Evolutionary conservation across 1,284 basidiomycete genomes (phyloP).

Genomic region (Cystobasidium sp.): DNA sequence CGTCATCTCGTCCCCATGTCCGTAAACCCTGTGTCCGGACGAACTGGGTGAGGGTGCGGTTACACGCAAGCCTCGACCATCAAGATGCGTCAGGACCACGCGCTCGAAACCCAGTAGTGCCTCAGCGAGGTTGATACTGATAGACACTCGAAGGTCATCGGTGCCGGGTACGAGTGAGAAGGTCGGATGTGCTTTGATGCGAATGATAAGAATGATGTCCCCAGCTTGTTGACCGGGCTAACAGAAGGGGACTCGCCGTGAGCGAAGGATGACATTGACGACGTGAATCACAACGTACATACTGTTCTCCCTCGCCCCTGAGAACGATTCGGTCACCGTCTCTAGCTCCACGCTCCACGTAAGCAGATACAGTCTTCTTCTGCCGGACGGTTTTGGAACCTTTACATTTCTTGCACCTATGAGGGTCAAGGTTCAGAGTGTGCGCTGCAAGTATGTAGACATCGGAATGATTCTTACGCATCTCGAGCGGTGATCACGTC

Average conservation of each 20-base stretch:
- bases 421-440: not conserved
- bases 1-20: slow-evolving; percentile 71
- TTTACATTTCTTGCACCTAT: slow-evolving; percentile 93
- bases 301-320: slow-evolving; percentile 85
- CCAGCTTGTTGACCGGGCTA: slow-evolving; percentile 26
- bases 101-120: slow-evolving; percentile 86
- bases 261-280: not conserved
- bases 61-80: slow-evolving; percentile 81
- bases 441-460: not conserved
- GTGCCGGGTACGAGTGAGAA: slow-evolving; percentile 78
- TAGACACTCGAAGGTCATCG: slow-evolving; percentile 53
- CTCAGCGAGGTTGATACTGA: slow-evolving; percentile 81
- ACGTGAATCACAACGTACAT: slow-evolving; percentile 62
- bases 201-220: slow-evolving; percentile 81
- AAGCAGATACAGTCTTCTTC: slow-evolving; percentile 83
- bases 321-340: slow-evolving; percentile 85
- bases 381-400: slow-evolving; percentile 81
- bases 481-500: slow-evolving; percentile 86
- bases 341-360: slow-evolving; percentile 84
- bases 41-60: slow-evolving; percentile 62
- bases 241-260: not conserved
- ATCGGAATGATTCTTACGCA: slow-evolving; percentile 61
- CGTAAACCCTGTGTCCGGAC: slow-evolving; percentile 71
- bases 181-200: slow-evolving; percentile 69
- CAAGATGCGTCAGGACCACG: slow-evolving; percentile 82